Conservation (phyloP, 768 basidiomycete species). For the Cyathus striatus region DNA sequence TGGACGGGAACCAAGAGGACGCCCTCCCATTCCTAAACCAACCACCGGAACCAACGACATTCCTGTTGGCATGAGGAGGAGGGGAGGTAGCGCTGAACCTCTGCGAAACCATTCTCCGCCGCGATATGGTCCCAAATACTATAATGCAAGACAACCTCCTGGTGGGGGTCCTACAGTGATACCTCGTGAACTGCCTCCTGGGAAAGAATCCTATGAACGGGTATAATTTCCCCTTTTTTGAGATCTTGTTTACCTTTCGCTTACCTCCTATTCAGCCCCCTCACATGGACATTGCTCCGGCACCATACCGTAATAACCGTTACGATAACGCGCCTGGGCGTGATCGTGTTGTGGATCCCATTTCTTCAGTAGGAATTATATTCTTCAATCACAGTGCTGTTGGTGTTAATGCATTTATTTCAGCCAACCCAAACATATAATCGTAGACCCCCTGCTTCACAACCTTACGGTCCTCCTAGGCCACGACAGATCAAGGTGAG, state of each 20-base stretch:
- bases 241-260: neutral
- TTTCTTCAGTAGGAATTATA: too few relatives aligned
- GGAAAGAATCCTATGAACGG: slow-evolving; percentile 20
- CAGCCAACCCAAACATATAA: too few relatives aligned
- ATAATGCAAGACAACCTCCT: slow-evolving; percentile 8
- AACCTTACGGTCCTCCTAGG: too few relatives aligned
- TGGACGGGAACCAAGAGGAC: neutral
- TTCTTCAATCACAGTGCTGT: too few relatives aligned
- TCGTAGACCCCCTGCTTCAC: too few relatives aligned
- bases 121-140: slow-evolving; percentile 2
- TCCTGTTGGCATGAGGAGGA: slow-evolving; percentile 27
- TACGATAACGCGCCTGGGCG: too few relatives aligned
- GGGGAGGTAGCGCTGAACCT: slow-evolving; percentile 5
- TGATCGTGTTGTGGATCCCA: too few relatives aligned
- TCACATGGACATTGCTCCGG: neutral
- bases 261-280: neutral
- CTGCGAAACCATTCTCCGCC: slow-evolving; percentile 5
- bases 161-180: neutral
- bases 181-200: slow-evolving; percentile 14
- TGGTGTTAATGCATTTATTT: too few relatives aligned
- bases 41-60: slow-evolving; percentile 31
- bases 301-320: too few relatives aligned
- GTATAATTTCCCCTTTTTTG: slow-evolving; percentile 8
- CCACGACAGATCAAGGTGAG: too few relatives aligned
- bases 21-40: slow-evolving; percentile 4